These are phyloP conservation scores for Solanum gandarillasii DNA, from an alignment of 257 asterid species.

Conservation along the genomic window DNA sequence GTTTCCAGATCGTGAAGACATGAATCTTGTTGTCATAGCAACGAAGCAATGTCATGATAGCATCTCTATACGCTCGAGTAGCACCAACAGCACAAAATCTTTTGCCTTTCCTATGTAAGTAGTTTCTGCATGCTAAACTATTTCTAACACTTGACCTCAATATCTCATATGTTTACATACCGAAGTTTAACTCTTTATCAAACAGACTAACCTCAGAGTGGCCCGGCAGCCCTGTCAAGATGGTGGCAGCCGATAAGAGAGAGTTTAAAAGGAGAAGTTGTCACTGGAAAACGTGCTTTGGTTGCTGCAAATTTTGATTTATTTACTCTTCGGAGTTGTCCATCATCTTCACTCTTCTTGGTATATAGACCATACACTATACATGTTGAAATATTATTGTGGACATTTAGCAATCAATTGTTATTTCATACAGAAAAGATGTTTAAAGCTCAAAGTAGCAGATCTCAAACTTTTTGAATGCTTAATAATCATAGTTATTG, in stretches of 20 bases:
- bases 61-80: slow-evolving; percentile 19
- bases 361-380: neutral
- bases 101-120: slow-evolving; percentile 28
- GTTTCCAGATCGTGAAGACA: neutral
- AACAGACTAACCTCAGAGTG: slow-evolving; percentile 17
- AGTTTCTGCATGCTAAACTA: neutral
- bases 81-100: slow-evolving; percentile 25
- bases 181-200: neutral
- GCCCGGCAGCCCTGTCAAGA: slow-evolving; percentile 16
- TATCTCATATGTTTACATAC: neutral
- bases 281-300: slow-evolving; percentile 12
- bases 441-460: neutral
- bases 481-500: neutral
- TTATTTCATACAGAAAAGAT: neutral
- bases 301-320: neutral
- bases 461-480: neutral
- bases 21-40: neutral
- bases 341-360: neutral
- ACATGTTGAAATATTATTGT: neutral
- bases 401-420: neutral
- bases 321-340: neutral
- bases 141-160: neutral
- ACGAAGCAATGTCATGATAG: neutral
- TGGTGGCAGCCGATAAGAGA: slow-evolving; percentile 4
- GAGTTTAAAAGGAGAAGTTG: neutral